Evolutionary conservation across 2,329 filamentous ascomycete species (phyloP).

Genomic region (Aspergillus fijiensis): DNA sequence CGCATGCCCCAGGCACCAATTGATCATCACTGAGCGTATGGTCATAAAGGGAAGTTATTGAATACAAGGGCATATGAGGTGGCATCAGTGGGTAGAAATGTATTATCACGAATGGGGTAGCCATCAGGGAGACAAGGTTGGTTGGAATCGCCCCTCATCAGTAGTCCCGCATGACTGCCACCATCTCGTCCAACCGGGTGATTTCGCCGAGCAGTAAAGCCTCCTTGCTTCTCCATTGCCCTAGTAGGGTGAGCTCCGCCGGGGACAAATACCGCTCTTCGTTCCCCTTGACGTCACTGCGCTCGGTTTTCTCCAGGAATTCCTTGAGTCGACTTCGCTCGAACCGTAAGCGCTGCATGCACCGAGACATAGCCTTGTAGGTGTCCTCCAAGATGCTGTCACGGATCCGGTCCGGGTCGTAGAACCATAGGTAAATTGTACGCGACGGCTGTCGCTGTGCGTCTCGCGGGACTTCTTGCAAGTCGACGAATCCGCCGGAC

Average conservation of each 20-base stretch:
- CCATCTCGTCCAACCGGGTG: slow-evolving; percentile 76
- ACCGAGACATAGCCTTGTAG: slow-evolving; percentile 87
- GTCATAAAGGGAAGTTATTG: neutral
- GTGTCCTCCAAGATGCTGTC: slow-evolving; percentile 72
- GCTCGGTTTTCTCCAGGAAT: slow-evolving; percentile 76
- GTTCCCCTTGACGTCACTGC: slow-evolving; percentile 80
- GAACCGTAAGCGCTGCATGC: slow-evolving; percentile 74
- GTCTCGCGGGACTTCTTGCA: slow-evolving; percentile 92
- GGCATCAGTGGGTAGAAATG: neutral
- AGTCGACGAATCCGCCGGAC: slow-evolving; percentile 79
- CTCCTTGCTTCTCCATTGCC: slow-evolving; percentile 61
- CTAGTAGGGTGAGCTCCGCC: slow-evolving; percentile 68
- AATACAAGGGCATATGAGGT: neutral
- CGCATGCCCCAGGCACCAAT: too few species aligned
- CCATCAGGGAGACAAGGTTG: neutral
- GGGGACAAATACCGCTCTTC: slow-evolving; percentile 77
- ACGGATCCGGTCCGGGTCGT: slow-evolving; percentile 71
- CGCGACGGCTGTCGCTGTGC: slow-evolving; percentile 76
- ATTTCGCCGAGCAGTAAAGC: slow-evolving; percentile 77
- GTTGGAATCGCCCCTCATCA: slow-evolving; percentile 37
- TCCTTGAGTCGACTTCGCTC: slow-evolving; percentile 71
- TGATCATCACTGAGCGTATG: neutral
- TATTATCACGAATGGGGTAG: neutral
- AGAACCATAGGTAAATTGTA: slow-evolving; percentile 90
- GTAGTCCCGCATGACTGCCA: slow-evolving; percentile 79